Evolutionary conservation across 2,329 filamentous ascomycete species (phyloP).

Genomic region (Chaetothyriales sp.): DNA sequence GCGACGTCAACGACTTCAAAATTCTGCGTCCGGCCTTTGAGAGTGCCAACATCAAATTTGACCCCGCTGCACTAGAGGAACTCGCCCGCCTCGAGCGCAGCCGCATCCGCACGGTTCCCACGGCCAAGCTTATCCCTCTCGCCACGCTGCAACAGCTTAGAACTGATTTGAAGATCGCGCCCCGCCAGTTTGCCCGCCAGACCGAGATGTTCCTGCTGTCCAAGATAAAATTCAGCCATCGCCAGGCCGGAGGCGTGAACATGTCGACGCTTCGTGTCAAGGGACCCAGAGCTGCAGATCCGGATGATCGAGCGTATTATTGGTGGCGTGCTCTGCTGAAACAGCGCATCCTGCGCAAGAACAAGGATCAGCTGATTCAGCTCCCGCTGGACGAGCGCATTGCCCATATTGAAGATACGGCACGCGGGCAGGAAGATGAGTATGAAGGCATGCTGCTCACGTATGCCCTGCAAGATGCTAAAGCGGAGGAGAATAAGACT

Average conservation of each 20-base stretch:
- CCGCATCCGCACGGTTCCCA: conserved; percentile 29
- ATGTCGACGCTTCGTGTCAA: conserved; percentile 36
- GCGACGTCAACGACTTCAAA: conserved; percentile 46
- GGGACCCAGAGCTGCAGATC: conserved; percentile 32
- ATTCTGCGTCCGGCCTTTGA: conserved; percentile 38
- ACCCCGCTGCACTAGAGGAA: conserved; percentile 19
- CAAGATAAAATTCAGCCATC: conserved; percentile 36
- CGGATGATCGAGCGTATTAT: conserved; percentile 45
- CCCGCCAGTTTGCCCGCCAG: conserved; percentile 46
- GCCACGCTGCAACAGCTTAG: conserved; percentile 36
- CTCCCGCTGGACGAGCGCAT: conserved; percentile 41
- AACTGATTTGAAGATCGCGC: conserved; percentile 40
- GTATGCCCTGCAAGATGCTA: conserved; percentile 23
- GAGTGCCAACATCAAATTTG: conserved; percentile 34
- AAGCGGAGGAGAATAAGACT: conserved; percentile 15
- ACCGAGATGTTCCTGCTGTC: conserved; percentile 48
- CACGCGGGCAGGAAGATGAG: conserved; percentile 42
- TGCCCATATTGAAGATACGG: conserved; percentile 44
- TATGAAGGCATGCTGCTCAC: conserved; percentile 40
- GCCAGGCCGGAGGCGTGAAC: conserved; percentile 35
- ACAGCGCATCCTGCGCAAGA: conserved; percentile 46
- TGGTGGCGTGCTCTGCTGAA: conserved; percentile 52
- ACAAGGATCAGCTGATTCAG: conserved; percentile 44
- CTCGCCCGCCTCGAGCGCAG: conserved; percentile 21
- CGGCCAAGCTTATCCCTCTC: conserved; percentile 39